Evolutionary conservation across 2,329 filamentous ascomycete species (phyloP), one percentile per base, ranked within the genome.

Genomic region (Diaporthe ampelina): DNA sequence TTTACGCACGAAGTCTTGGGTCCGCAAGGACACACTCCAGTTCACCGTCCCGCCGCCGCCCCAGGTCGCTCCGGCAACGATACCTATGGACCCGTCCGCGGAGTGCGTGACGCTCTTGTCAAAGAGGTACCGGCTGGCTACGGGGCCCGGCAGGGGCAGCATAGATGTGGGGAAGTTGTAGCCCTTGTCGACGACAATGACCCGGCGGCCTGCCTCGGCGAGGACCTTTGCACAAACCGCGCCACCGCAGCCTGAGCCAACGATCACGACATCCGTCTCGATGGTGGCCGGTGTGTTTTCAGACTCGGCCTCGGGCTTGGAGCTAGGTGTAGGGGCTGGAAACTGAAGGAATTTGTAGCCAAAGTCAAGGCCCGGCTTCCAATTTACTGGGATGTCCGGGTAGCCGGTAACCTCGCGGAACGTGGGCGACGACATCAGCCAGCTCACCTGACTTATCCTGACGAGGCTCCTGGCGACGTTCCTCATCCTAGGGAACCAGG

Each of bases 241-340:
- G 54, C 94, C 95, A 76, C 95, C 95, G 78, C 94, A 97, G 37
- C 95, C 95, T 50, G 94, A 97, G 3, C 95, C 95, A 26, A 98
- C 88, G 74, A 98, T 91, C 54, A 97, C 91, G 0, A 97, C 91
- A 81, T 98, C 96, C 0, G 94, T 93, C 71, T 95, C 91, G 52
- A 97, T 84, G 4, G 88, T 87, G 76, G 92, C 90, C 6, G 86
- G 74, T 37, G 69, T 76, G 6, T 79, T 77, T n/a, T 78, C 76
- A 8, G 80, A 81, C 3, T 79, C 70, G 3, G 40, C 19, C 6
- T 50, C 56, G 4, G 48, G 1, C 10, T 21, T 50, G 19, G 67
- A 19, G 8, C 32, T 75, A 48, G 80, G 81, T 10, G 82, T 83
- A n/a, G 83, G 83, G 63, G 73, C 75, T 57, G 80, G 82, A 77